A percentile compares a stretch with the other conserved stretches of the same genome.
Evolutionary conservation across 768 basidiomycete species (phyloP).

Genomic region (Rhizopogon sp.): DNA sequence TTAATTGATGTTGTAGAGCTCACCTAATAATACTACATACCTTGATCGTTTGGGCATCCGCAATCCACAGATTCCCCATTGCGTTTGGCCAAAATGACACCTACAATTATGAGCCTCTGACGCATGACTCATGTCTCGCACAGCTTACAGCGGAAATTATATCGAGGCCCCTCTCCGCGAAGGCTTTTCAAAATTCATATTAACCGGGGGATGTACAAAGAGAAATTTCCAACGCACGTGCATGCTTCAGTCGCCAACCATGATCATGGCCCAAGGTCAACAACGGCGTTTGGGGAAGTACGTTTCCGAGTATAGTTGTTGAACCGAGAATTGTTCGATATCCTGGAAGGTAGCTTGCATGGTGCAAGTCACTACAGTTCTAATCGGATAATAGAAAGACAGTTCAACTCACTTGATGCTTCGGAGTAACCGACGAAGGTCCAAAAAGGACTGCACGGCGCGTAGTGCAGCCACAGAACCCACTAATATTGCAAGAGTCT

Average conservation of each 20-base stretch:
- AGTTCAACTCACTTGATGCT: constrained; percentile 2
- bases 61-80: constrained; percentile 13
- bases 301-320: neutral
- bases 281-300: neutral
- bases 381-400: neutral
- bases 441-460: constrained; percentile 1
- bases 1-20: neutral
- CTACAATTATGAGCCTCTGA: neutral
- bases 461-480: constrained; percentile 1
- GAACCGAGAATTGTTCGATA: constrained; percentile 1
- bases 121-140: neutral
- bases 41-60: constrained; percentile 38
- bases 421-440: neutral
- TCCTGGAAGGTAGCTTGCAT: constrained; percentile 5
- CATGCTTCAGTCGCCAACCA: constrained; percentile 3
- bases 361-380: too few relatives aligned
- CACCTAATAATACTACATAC: constrained; percentile 8
- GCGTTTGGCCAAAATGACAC: constrained; percentile 8
- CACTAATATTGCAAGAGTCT: constrained; percentile 1
- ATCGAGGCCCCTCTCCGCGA: constrained; percentile 30
- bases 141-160: constrained; percentile 31
- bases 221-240: neutral
- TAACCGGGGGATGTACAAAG: neutral
- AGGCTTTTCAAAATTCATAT: constrained; percentile 16
- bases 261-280: constrained; percentile 4